Percentiles rank a stretch among this genome's conserved stretches.
phyloP scores from a whole-genome alignment of 2,329 filamentous ascomycete species.

The Helicocarpus griseus region DNA sequence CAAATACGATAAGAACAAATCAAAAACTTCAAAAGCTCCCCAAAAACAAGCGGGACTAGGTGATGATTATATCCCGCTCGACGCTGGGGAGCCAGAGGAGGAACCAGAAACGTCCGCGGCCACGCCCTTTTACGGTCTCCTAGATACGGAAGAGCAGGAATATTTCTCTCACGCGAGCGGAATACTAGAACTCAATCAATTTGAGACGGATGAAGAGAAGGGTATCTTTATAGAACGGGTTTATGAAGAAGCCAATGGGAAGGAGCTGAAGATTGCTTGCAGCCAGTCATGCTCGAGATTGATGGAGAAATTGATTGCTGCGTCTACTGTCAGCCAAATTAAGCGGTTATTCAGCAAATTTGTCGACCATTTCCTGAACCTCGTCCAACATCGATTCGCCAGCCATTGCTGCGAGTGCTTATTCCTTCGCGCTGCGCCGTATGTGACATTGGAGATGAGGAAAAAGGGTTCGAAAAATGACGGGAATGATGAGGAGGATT shows the following conservation, averaged over 20 bases:
- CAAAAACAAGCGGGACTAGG: slow-evolving; percentile 17
- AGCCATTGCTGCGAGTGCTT: slow-evolving; percentile 95
- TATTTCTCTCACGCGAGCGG: slow-evolving; percentile 89
- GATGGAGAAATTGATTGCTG: slow-evolving; percentile 80
- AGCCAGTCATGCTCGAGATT: slow-evolving; percentile 91
- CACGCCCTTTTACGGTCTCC: slow-evolving; percentile 80
- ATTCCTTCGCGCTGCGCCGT: slow-evolving; percentile 71
- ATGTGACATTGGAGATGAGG: slow-evolving; percentile 63
- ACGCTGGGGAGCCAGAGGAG: no score
- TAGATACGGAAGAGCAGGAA: slow-evolving; percentile 87
- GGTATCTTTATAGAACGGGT: slow-evolving; percentile 68
- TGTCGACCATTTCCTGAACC: slow-evolving; percentile 72
- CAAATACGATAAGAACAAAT: neutral
- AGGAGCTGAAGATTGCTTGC: slow-evolving; percentile 91
- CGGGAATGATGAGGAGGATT: slow-evolving; percentile 38
- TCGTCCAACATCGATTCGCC: slow-evolving; percentile 91
- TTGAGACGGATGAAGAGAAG: slow-evolving; percentile 64
- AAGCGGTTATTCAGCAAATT: slow-evolving; percentile 82
- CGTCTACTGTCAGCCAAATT: slow-evolving; percentile 70
- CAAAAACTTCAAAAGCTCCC: slow-evolving; percentile 14
- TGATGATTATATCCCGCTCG: slow-evolving; percentile 32
- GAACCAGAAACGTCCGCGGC: slow-evolving; percentile 33
- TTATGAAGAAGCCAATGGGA: slow-evolving; percentile 75
- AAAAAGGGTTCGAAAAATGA: slow-evolving; percentile 29
- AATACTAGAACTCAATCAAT: slow-evolving; percentile 81